phyloP scores from a whole-genome alignment of 306 rosid species.

The Vigna unguiculata region DNA sequence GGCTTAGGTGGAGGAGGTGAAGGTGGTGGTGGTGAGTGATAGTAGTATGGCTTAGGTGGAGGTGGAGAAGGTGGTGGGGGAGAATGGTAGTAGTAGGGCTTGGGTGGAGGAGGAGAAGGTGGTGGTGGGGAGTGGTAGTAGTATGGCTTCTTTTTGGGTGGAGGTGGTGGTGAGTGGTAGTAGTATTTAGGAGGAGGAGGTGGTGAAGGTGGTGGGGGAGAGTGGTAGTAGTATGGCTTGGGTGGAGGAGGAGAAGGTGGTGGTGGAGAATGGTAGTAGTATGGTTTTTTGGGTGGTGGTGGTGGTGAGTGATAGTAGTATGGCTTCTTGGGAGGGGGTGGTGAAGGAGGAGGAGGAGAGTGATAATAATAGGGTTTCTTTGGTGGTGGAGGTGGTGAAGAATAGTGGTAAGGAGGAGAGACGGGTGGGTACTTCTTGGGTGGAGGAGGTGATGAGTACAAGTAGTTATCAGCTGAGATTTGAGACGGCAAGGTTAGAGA shows the following conservation, averaged over 20 bases:
- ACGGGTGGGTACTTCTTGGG: constrained; percentile 16
- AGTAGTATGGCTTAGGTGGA: constrained; percentile 10
- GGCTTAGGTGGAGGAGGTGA: constrained; percentile 48
- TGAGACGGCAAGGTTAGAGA: constrained; percentile 50
- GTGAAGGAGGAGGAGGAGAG: too few species aligned
- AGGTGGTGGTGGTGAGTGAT: constrained; percentile 30
- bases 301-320: constrained; percentile 18
- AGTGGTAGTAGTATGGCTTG: constrained; percentile 19
- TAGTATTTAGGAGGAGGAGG: constrained; percentile 14
- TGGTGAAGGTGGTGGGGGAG: constrained; percentile 44
- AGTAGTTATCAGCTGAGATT: constrained; percentile 54
- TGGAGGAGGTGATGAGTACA: constrained; percentile 57
- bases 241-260: not conserved
- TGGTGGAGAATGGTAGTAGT: constrained; percentile 13
- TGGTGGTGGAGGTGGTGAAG: constrained; percentile 32
- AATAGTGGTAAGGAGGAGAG: constrained; percentile 47
- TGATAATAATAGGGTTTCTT: constrained; percentile 27
- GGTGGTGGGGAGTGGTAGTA: not conserved
- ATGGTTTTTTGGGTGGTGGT: constrained; percentile 7
- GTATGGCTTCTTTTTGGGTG: not conserved
- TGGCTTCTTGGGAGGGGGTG: too few species aligned
- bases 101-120: constrained; percentile 4
- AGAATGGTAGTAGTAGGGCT: not conserved
- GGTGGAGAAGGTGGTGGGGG: constrained; percentile 11
- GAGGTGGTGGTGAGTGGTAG: not conserved